These are phyloP conservation scores for Coelastrella sp. DNA, from an alignment of 139 green algal species.

Conservation along the genomic window DNA sequence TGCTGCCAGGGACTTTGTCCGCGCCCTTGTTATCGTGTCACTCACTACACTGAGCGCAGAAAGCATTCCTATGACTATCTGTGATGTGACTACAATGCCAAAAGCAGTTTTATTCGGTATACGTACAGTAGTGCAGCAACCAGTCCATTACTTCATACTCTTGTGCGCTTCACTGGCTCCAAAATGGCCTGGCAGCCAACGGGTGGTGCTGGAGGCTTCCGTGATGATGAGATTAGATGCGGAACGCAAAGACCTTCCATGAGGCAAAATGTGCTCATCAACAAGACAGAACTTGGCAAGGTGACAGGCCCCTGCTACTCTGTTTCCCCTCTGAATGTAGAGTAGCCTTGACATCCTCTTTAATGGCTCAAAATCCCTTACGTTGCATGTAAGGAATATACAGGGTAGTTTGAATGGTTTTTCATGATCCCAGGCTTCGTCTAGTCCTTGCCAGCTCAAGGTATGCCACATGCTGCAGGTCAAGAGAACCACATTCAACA, in stretches of 20 bases:
- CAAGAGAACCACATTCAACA: slow-evolving; percentile 35
- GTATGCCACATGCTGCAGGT: not conserved
- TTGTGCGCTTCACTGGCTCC: not conserved
- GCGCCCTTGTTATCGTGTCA: no score
- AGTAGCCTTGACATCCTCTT: no score
- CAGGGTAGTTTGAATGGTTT: no score
- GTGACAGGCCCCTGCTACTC: not conserved
- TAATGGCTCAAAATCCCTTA: no score
- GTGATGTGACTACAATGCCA: no score
- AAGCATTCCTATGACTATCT: no score
- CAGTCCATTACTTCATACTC: not conserved
- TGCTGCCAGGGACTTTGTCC: no score
- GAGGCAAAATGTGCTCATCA: slow-evolving; percentile 36
- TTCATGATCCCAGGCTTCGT: not conserved
- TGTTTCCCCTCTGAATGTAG: not conserved
- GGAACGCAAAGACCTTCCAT: slow-evolving; percentile 22
- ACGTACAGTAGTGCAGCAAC: no score
- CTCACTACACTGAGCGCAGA: no score
- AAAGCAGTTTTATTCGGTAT: no score
- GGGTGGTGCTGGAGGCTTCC: not conserved
- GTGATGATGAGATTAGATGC: slow-evolving; percentile 11
- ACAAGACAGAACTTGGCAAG: slow-evolving; percentile 35
- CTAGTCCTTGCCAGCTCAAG: not conserved
- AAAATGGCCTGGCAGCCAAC: slow-evolving; percentile 5
- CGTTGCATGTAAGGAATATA: no score